Conservation (phyloP, 441 rosid species). For the Bocquillonia castaneifolia region DNA sequence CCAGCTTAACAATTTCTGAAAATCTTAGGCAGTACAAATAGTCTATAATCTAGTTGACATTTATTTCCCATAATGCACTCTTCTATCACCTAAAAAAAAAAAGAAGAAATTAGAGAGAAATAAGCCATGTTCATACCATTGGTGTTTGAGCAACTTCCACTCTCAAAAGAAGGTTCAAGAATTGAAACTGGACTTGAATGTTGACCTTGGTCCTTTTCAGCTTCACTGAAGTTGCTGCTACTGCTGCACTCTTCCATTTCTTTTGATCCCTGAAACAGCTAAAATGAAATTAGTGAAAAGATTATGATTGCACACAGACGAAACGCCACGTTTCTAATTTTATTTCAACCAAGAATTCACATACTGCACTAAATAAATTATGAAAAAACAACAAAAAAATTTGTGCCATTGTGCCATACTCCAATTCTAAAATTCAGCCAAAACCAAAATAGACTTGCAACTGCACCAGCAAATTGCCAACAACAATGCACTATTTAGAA, state of each 20-base stretch:
- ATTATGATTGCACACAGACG: neutral
- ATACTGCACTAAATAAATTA: neutral
- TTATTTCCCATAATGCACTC: neutral
- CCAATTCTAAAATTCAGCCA: neutral
- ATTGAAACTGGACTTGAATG: constrained; percentile 34
- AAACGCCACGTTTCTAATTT: neutral
- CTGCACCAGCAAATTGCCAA: neutral
- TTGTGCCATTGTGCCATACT: neutral
- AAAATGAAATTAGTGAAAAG: constrained; percentile 13
- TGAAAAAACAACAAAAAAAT: neutral
- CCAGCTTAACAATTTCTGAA: neutral
- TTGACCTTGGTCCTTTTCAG: constrained; percentile 31
- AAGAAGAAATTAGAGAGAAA: neutral
- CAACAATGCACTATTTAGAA: neutral
- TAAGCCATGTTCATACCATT: constrained; percentile 24
- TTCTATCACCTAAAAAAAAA: neutral
- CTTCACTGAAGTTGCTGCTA: constrained; percentile 29
- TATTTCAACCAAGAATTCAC: neutral
- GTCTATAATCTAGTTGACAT: neutral
- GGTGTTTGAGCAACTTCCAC: constrained; percentile 28
- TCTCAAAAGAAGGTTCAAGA: constrained; percentile 39
- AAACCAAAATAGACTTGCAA: neutral
- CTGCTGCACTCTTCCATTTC: constrained; percentile 37
- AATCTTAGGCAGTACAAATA: constrained; percentile 1
- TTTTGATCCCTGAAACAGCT: constrained; percentile 30